A percentile compares a stretch with the other conserved stretches of the same genome.
phyloP scores from a whole-genome alignment of 768 basidiomycete genomes.

The Mycena alexandri region DNA sequence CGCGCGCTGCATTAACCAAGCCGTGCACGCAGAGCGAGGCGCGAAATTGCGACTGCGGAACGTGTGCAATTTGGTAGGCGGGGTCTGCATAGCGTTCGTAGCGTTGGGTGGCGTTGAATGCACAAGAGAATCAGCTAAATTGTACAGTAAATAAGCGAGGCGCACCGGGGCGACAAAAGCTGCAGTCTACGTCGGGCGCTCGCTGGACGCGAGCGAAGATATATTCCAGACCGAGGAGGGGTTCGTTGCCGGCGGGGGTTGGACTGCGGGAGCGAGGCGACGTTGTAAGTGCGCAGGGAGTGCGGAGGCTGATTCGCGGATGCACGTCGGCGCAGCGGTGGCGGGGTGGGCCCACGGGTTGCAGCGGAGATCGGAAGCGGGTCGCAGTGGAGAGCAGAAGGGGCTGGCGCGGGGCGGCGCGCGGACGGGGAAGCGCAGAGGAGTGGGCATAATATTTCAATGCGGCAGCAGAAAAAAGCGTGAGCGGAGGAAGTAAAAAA shows the following conservation, averaged over 20 bases:
- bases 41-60: neutral
- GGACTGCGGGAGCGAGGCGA: neutral
- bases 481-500: slow-evolving; percentile 3
- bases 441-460: slow-evolving; percentile 1
- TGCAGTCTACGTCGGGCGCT: neutral
- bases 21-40: slow-evolving; percentile 1
- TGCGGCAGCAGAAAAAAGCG: neutral
- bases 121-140: neutral
- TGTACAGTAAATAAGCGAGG: neutral
- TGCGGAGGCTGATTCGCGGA: too few species aligned
- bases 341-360: too few species aligned
- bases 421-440: neutral
- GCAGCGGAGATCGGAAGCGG: neutral
- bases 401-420: neutral
- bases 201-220: neutral
- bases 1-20: neutral
- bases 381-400: neutral
- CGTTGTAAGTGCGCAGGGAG: too few species aligned
- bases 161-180: neutral
- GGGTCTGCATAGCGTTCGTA: neutral
- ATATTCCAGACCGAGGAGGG: neutral
- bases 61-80: neutral
- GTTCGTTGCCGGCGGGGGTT: too few species aligned
- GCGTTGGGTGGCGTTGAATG: neutral
- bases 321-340: too few species aligned